Conservation (phyloP, 352 stramenopile species). For the Globisporangium viniferum region DNA sequence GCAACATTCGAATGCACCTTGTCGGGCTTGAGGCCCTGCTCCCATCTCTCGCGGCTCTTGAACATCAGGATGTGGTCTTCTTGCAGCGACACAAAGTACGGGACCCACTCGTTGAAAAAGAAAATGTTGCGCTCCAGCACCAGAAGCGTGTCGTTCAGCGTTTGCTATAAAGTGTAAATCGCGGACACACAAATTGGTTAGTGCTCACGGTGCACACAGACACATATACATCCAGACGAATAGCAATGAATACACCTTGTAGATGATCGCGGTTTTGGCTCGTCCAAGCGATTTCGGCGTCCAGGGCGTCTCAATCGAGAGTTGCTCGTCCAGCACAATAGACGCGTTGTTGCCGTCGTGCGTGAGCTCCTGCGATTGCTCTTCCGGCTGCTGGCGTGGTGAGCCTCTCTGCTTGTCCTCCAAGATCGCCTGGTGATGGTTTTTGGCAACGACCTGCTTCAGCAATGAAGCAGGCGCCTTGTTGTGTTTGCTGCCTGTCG, state of each 20-base stretch:
- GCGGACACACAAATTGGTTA: background rate
- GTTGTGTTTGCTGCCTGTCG: background rate
- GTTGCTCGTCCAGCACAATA: conserved; percentile 57
- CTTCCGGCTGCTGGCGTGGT: background rate
- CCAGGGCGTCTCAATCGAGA: conserved; percentile 58
- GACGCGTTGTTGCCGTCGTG: conserved; percentile 83
- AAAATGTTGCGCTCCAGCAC: conserved; percentile 83
- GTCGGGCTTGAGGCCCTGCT: conserved; percentile 77
- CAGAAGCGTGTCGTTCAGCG: conserved; percentile 79
- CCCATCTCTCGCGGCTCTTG: conserved; percentile 75
- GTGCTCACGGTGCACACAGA: background rate
- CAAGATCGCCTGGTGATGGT: conserved; percentile 8
- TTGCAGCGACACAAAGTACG: conserved; percentile 84
- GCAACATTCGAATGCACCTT: conserved; percentile 36
- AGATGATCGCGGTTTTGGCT: conserved; percentile 84
- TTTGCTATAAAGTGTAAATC: conserved; percentile 47
- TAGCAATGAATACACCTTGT: conserved; percentile 49
- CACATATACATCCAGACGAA: background rate
- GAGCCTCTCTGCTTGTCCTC: conserved; percentile 7
- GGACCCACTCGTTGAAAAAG: conserved; percentile 75
- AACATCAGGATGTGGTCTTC: conserved; percentile 79
- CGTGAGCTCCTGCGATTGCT: conserved; percentile 29
- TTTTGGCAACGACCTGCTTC: conserved; percentile 35
- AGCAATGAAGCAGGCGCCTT: conserved; percentile 28
- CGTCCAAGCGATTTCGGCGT: conserved; percentile 81